Conservation (phyloP, 2,329 filamentous ascomycete genomes). For the Monilinia fructigena region DNA sequence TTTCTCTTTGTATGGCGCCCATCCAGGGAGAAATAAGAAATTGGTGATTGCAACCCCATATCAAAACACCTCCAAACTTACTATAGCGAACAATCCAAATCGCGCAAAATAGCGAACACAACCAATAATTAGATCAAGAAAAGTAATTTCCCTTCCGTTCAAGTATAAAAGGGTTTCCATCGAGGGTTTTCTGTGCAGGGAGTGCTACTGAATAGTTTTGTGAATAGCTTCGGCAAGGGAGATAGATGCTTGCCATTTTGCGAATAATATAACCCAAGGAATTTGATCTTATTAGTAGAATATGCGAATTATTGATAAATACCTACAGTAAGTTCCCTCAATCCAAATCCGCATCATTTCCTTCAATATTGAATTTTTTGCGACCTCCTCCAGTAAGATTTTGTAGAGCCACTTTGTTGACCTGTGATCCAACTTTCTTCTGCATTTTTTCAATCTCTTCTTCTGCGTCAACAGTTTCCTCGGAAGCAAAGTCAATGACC, state of each 20-base stretch:
- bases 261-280: slow-evolving; percentile 20
- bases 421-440: slow-evolving; percentile 87
- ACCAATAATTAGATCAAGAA: slow-evolving; percentile 7
- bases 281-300: slow-evolving; percentile 21
- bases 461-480: slow-evolving; percentile 86
- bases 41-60: background rate
- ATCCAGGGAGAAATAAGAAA: background rate
- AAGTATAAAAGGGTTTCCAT: slow-evolving; percentile 15
- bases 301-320: slow-evolving; percentile 32
- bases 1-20: slow-evolving; percentile 2
- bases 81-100: slow-evolving; percentile 2
- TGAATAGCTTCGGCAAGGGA: slow-evolving; percentile 23
- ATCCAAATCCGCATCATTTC: slow-evolving; percentile 58
- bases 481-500: slow-evolving; percentile 87
- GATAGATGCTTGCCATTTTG: slow-evolving; percentile 23
- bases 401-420: slow-evolving; percentile 86
- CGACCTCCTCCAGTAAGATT: slow-evolving; percentile 80
- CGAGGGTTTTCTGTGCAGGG: slow-evolving; percentile 17
- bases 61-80: background rate
- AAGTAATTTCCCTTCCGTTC: slow-evolving; percentile 19
- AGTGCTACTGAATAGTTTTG: slow-evolving; percentile 11
- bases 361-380: slow-evolving; percentile 83
- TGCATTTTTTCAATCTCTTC: slow-evolving; percentile 97
- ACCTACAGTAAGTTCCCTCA: slow-evolving; percentile 29
- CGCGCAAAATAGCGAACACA: background rate